A percentile compares a stretch with the other conserved stretches of the same genome.
phyloP scores from a whole-genome alignment of 495 filamentous ascomycete species.

The Talaromyces thailandensis region DNA sequence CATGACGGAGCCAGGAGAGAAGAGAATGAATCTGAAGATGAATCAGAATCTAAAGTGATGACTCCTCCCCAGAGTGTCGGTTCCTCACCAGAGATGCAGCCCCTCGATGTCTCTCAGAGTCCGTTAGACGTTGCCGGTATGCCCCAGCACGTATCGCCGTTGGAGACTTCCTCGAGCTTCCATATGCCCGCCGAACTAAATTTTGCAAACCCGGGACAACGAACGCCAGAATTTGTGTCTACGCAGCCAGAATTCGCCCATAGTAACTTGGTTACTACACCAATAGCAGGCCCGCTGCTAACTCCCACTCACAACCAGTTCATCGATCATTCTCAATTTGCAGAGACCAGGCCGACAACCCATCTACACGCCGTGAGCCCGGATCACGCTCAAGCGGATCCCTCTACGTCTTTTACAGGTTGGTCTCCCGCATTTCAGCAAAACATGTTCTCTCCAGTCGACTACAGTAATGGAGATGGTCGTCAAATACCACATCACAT shows the following conservation, averaged over 20 bases:
- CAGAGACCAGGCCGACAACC: slow-evolving; percentile 13
- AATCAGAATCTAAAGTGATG: slow-evolving; percentile 5
- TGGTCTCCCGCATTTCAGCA: slow-evolving; percentile 35
- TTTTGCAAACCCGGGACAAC: neutral
- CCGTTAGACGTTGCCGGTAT: neutral
- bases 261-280: slow-evolving; percentile 23
- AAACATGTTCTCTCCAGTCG: slow-evolving; percentile 29
- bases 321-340: slow-evolving; percentile 18
- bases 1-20: slow-evolving; percentile 3
- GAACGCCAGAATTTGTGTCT: neutral
- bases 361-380: slow-evolving; percentile 11
- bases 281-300: neutral
- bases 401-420: slow-evolving; percentile 18
- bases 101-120: slow-evolving; percentile 5
- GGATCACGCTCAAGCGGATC: slow-evolving; percentile 17
- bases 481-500: slow-evolving; percentile 24
- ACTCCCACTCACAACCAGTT: slow-evolving; percentile 4
- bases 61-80: slow-evolving; percentile 20
- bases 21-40: slow-evolving; percentile 4
- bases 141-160: neutral
- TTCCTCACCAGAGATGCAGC: slow-evolving; percentile 21
- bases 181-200: neutral
- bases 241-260: slow-evolving; percentile 14
- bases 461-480: slow-evolving; percentile 16
- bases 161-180: neutral